Conservation (phyloP, 2,329 filamentous ascomycete genomes). For the Trichoderma sp. region DNA sequence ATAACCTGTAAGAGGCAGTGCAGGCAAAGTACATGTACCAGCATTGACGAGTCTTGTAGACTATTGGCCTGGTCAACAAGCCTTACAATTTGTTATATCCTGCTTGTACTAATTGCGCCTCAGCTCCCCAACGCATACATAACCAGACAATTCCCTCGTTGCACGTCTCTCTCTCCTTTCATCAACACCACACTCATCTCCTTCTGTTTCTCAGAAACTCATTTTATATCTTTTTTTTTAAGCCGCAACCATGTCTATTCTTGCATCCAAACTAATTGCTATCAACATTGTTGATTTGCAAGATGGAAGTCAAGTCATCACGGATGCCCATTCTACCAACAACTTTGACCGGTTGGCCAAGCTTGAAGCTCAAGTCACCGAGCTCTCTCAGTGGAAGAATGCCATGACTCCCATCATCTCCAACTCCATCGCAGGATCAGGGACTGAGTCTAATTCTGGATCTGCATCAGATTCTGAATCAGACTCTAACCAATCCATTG, state of each 20-base stretch:
- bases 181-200: neutral
- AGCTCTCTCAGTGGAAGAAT: neutral
- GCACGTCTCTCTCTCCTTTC: neutral
- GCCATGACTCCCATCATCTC: neutral
- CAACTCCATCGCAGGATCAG: neutral
- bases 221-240: neutral
- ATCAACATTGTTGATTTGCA: slow-evolving; percentile 15
- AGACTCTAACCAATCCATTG: neutral
- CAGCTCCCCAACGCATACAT: neutral
- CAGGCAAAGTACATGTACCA: neutral
- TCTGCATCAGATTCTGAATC: neutral
- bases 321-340: neutral
- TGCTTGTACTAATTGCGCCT: neutral
- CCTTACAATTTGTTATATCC: neutral
- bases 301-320: neutral
- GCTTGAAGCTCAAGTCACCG: neutral
- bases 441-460: neutral
- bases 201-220: neutral
- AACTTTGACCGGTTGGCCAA: neutral
- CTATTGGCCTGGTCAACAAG: neutral
- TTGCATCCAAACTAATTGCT: neutral
- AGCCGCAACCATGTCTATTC: neutral
- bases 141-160: neutral
- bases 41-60: neutral
- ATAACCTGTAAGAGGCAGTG: neutral